Evolutionary conservation across 345 rosid species (phyloP), one percentile per base, ranked within the genome.

Genomic region (Citrus reticulata): DNA sequence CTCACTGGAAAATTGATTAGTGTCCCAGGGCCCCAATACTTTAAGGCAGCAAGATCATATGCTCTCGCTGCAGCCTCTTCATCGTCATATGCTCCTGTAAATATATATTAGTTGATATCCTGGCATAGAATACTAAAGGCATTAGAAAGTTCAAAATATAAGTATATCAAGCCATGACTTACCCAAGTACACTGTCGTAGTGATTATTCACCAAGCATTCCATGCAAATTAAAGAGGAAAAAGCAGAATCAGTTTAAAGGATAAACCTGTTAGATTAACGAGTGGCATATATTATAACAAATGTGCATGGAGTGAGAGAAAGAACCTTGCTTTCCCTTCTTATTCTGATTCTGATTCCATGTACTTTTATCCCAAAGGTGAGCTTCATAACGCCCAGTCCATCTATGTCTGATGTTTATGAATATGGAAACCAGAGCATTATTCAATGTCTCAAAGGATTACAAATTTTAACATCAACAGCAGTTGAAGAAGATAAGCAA

Each of bases 11-110:
- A 96, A 83, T 96, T 96, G 29, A 96, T 96, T 68, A 96, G 97
- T 25, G 99, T 95, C 76, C 97, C 99, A 64, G 98, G 98, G 37
- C 99, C 99, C 99, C 98, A 96, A 78, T 96, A 93, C 85, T 94
- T 96, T 57, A 96, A 87, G 80, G 98, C 99, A 81, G 99, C 97
- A 78, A 96, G 98, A 87, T 96, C 98, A 69, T 96, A 96, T 54
- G 99, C 99, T 88, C 99, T 88, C 73, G 99, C 97, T 16, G 99
- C 99, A 85, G 98, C 99, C 87, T 96, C 99, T 83, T 96, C 99
- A n/a, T 96, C 98, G 83, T 96, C 99, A 85, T 96, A 96, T 72
- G 99, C 99, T 81, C 99, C 98, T 96, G 85, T 29, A 85, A 81
- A 80, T 73, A 81, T 22, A 77, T 55, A 75, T 54, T 54, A 55